Base-by-base conservation (phyloP, 2,329 filamentous ascomycete genomes). In the Colletotrichum brevisporum region DNA sequence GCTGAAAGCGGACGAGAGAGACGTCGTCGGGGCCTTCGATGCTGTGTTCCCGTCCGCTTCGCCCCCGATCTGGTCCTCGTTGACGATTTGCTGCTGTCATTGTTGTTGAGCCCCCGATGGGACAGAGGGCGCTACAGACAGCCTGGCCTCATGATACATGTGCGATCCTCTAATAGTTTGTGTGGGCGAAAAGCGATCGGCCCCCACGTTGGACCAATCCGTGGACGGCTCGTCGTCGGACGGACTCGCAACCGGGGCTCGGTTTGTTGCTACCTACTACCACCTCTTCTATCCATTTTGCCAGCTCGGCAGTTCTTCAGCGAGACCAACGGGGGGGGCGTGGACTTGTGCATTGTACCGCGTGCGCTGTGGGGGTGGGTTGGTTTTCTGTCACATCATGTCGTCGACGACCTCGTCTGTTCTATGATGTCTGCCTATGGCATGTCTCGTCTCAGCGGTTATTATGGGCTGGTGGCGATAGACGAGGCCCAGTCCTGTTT, bases 81-180 rank as follows among this genome's bases (percentile, higher is more conserved):
- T 36, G 31, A 36, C 31, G 31, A 36, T 36, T 36, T 10, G 31
- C 10, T 10, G 31, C 10, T 36, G 31, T 24, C 4, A 24, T 24
- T 24, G 31, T 36, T 10, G 31, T 36, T 36, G 31, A 36, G 31
- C 31, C 8, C 8, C 8, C 8, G 31, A 24, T 24, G 21, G 21
- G 31, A 36, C 31, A 36, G 10, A 36, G 31, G 31, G 6, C n/a
- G 6, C 21, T 24, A 15, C 48, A 52, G 45, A 47, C 18, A 47
- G 16, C 45, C 48, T 62, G 39, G 50, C 47, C 12, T 53, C 66
- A 69, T 66, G 41, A 60, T 69, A 69, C 66, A 59, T 52, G 62
- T 66, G 55, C 66, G 50, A 31, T 65, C 10, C 31, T 36, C 31
- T 36, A 36, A 36, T 2, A 10, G 31, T 36, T 36, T 36, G 31